A percentile compares a stretch with the other conserved stretches of the same genome.
These are phyloP conservation scores for Suaeda aralocaspica DNA, from an alignment of 148 eudicot genomes.

Conservation along the genomic window DNA sequence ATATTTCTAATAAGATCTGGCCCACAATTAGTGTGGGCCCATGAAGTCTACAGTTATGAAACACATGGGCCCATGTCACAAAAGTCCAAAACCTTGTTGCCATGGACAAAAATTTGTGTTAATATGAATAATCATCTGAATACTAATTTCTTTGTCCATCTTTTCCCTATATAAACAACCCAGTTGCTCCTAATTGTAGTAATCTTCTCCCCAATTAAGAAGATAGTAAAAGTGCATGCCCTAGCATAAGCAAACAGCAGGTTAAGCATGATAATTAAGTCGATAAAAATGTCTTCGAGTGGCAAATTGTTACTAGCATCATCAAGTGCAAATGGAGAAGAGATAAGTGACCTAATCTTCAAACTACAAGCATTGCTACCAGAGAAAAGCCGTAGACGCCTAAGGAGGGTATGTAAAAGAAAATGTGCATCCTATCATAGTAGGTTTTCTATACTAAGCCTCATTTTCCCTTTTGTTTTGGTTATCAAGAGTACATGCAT, in stretches of 20 bases:
- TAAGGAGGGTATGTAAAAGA: slow-evolving; percentile 25
- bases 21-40: slow-evolving; percentile 19
- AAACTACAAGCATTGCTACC: slow-evolving; percentile 35
- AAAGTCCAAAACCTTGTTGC: not conserved
- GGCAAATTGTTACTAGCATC: not conserved
- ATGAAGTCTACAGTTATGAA: slow-evolving; percentile 7
- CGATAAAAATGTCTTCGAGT: slow-evolving; percentile 17
- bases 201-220: not conserved
- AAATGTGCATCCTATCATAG: not conserved
- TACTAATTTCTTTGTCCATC: not conserved
- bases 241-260: not conserved
- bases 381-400: slow-evolving; percentile 9
- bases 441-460: not conserved
- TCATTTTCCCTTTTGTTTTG: no score
- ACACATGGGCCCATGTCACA: slow-evolving; percentile 22
- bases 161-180: slow-evolving; percentile 4
- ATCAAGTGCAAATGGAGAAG: slow-evolving; percentile 18
- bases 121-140: not conserved
- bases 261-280: not conserved
- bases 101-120: slow-evolving; percentile 18
- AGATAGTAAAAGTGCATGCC: not conserved
- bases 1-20: not conserved
- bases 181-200: not conserved
- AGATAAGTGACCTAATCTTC: slow-evolving; percentile 26
- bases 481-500: no score